A percentile compares a stretch with the other conserved stretches of the same genome.
These are phyloP conservation scores for Lepidium sativum DNA, from an alignment of 345 rosid species.

Conservation along the genomic window DNA sequence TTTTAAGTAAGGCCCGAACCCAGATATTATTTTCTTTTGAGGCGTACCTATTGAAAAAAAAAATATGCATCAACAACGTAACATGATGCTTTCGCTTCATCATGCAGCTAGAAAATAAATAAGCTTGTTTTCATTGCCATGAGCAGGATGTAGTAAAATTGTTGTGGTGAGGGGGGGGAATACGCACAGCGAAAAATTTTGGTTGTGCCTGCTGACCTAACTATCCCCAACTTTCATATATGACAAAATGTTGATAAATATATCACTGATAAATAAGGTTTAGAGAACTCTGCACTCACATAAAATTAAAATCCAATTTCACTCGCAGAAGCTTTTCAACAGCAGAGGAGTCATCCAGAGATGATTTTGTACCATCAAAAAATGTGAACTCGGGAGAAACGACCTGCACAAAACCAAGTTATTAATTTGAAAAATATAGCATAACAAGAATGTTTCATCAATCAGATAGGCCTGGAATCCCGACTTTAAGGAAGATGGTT, in stretches of 20 bases:
- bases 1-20: constrained; percentile 82
- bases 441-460: neutral
- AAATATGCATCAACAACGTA: constrained; percentile 11
- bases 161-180: too few species aligned
- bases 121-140: neutral
- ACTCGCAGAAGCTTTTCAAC: constrained; percentile 95
- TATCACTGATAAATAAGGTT: neutral
- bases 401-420: constrained; percentile 42
- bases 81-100: neutral
- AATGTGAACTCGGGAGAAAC: constrained; percentile 93
- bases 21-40: constrained; percentile 91
- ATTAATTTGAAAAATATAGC: neutral
- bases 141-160: neutral
- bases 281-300: constrained; percentile 43
- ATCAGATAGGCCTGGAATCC: neutral
- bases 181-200: neutral
- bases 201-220: neutral
- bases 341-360: constrained; percentile 63
- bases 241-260: neutral
- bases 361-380: constrained; percentile 88
- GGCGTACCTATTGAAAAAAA: constrained; percentile 57
- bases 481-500: neutral
- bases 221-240: neutral
- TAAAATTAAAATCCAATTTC: constrained; percentile 89
- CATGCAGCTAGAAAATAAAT: neutral